Conservation (phyloP, 805 yeast species). For the Kurtzmaniella cleridarum region DNA sequence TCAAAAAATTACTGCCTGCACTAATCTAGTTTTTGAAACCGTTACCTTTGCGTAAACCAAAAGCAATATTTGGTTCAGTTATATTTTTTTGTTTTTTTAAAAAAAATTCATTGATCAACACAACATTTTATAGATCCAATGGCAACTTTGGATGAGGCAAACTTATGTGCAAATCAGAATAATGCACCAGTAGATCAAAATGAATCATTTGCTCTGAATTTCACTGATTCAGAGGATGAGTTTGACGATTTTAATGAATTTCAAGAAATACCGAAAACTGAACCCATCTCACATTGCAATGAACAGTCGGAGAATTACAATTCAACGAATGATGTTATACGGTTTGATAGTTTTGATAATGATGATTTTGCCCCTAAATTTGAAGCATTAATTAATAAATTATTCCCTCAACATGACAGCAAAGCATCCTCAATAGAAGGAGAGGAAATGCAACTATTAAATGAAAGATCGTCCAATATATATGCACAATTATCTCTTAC, state of each 20-base stretch:
- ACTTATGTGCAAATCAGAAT: neutral
- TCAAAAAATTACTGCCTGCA: too few species aligned
- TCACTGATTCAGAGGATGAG: constrained; percentile 9
- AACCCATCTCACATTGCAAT: too few species aligned
- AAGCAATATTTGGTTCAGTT: too few species aligned
- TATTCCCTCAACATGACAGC: neutral
- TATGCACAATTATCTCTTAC: constrained; percentile 43
- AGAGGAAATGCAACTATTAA: constrained; percentile 11
- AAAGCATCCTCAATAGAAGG: neutral
- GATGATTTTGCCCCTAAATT: neutral
- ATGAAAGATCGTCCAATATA: constrained; percentile 33
- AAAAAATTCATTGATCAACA: too few species aligned
- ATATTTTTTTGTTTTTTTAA: too few species aligned
- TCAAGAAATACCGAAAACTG: constrained; percentile 4
- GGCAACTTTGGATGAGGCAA: neutral
- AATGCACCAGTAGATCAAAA: neutral
- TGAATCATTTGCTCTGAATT: neutral
- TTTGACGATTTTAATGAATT: constrained; percentile 9
- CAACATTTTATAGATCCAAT: too few species aligned
- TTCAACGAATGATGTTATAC: neutral
- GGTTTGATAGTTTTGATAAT: neutral
- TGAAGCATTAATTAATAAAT: neutral
- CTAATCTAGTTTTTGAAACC: too few species aligned
- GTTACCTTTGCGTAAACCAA: too few species aligned
- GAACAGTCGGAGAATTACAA: neutral